Evolutionary conservation across 2,329 filamentous ascomycete species (phyloP).

Genomic region (Penicillium sclerotiorum): DNA sequence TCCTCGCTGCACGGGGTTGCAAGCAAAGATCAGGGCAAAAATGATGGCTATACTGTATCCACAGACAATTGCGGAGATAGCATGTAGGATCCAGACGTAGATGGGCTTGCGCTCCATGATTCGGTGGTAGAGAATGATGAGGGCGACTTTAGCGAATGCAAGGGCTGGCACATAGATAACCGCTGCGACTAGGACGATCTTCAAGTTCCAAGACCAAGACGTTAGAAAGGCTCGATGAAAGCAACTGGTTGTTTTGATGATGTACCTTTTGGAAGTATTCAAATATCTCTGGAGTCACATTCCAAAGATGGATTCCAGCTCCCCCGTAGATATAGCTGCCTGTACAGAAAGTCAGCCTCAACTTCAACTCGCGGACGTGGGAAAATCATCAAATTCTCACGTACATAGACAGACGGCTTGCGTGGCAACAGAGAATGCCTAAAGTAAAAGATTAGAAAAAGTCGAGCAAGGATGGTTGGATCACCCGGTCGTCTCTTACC

Average conservation of each 20-base stretch:
- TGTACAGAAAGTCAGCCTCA: constrained; percentile 4
- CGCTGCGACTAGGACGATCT: constrained; percentile 20
- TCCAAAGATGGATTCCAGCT: constrained; percentile 25
- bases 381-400: not conserved
- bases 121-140: constrained; percentile 29
- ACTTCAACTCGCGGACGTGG: not conserved
- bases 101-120: constrained; percentile 14
- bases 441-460: not conserved
- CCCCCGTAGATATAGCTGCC: constrained; percentile 22
- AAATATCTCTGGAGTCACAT: constrained; percentile 21
- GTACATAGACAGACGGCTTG: constrained; percentile 19
- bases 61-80: not conserved
- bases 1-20: not conserved
- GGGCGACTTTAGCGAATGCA: constrained; percentile 23
- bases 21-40: not conserved
- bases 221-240: not conserved
- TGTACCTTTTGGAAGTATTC: constrained; percentile 21
- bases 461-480: not conserved
- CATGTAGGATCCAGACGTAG: constrained; percentile 11
- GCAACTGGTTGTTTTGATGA: not conserved
- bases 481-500: constrained; percentile 11
- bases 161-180: constrained; percentile 21
- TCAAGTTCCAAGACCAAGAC: not conserved
- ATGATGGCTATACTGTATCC: not conserved
- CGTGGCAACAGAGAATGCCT: constrained; percentile 22